Evolutionary conservation across 116 monocot genomes (phyloP).

Genomic region (Dioscorea cayenensis): DNA sequence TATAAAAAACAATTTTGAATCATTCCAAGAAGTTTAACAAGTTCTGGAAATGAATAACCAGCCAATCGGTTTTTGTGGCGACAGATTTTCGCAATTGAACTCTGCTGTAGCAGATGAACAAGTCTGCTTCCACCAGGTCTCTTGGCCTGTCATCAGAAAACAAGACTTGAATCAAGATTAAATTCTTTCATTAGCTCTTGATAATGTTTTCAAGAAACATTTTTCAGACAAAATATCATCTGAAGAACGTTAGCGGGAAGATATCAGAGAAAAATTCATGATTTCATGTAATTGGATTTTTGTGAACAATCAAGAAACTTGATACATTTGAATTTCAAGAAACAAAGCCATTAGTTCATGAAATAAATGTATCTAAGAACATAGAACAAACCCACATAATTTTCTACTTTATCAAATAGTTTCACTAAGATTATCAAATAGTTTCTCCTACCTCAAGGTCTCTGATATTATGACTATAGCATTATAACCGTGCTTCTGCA

Average conservation of each 20-base stretch:
- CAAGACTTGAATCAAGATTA: background rate
- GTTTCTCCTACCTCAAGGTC: conserved; percentile 81
- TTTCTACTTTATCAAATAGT: too few relatives aligned
- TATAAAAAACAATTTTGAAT: too few relatives aligned
- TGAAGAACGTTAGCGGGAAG: too few relatives aligned
- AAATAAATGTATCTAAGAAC: too few relatives aligned
- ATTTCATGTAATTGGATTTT: background rate
- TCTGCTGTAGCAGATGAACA: conserved; percentile 88
- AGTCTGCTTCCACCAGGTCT: conserved; percentile 77
- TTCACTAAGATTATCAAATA: background rate
- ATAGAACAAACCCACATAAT: too few relatives aligned
- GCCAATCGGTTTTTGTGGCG: conserved; percentile 83
- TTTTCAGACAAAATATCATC: too few relatives aligned
- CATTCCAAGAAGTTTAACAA: conserved; percentile 18
- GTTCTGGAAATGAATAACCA: conserved; percentile 64
- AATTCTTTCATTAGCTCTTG: background rate
- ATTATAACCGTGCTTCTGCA: conserved; percentile 64
- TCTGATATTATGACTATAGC: conserved; percentile 91
- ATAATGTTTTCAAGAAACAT: background rate
- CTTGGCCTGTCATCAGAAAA: conserved; percentile 37
- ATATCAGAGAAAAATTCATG: too few relatives aligned
- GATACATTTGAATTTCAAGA: too few relatives aligned
- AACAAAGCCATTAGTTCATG: too few relatives aligned
- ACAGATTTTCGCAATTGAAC: conserved; percentile 81
- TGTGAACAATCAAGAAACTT: too few relatives aligned